A percentile compares a stretch with the other conserved stretches of the same genome.
Evolutionary conservation across 1,139 yeast species (phyloP).

Genomic region (Hansenula lynferdii): DNA sequence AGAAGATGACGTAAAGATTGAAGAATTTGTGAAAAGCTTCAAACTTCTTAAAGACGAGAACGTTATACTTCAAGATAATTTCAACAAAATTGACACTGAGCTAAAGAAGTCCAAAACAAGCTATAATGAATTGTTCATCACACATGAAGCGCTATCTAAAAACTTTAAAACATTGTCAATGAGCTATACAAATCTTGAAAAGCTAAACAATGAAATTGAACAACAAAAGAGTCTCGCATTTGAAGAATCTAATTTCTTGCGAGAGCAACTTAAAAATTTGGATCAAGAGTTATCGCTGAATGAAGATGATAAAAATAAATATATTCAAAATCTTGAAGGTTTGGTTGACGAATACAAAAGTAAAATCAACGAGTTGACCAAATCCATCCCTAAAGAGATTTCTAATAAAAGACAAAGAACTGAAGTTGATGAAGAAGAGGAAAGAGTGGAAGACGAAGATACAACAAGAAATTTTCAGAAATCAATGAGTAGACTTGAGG

Average conservation of each 20-base stretch:
- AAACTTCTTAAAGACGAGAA: constrained; percentile 34
- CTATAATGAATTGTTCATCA: constrained; percentile 31
- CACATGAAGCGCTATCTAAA: constrained; percentile 30
- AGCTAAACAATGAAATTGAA: constrained; percentile 37
- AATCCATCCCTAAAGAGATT: constrained; percentile 24
- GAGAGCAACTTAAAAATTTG: constrained; percentile 39
- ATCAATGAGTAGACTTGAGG: constrained; percentile 29
- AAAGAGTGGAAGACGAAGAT: constrained; percentile 19
- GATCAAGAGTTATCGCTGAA: constrained; percentile 26
- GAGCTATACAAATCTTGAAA: constrained; percentile 34
- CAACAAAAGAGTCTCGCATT: constrained; percentile 48
- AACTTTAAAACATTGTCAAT: constrained; percentile 23
- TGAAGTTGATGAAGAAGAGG: constrained; percentile 22
- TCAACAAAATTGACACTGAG: constrained; percentile 26
- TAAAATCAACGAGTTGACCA: constrained; percentile 44
- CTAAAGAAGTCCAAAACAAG: constrained; percentile 23
- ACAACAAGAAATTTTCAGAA: constrained; percentile 33
- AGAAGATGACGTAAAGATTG: constrained; percentile 27
- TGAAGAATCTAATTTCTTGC: constrained; percentile 58
- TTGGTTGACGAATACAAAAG: constrained; percentile 55
- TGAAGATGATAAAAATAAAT: constrained; percentile 20
- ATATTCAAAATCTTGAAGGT: constrained; percentile 40
- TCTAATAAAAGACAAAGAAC: constrained; percentile 27
- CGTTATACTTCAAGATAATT: constrained; percentile 35
- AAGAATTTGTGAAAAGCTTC: constrained; percentile 30